These are phyloP conservation scores for Panicum miliaceum DNA, from an alignment of 176 grass and related monocot genomes.

Conservation along the genomic window DNA sequence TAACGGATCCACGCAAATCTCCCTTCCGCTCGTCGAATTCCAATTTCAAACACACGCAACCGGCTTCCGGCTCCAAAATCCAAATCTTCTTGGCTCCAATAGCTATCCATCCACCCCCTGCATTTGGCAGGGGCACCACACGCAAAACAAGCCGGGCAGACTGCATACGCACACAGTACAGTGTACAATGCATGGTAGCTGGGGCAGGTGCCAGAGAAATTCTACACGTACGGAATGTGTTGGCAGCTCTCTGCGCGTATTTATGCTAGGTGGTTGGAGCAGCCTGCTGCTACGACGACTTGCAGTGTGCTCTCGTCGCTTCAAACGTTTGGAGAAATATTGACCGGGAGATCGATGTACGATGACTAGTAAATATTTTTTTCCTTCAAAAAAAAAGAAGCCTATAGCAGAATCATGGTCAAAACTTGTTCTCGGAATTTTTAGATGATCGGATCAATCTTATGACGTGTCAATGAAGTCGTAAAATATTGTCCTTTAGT, in stretches of 20 bases:
- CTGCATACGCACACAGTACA: not conserved
- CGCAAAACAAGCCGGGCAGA: not conserved
- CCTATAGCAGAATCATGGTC: no score
- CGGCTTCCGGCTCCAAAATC: not conserved
- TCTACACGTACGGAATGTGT: not conserved
- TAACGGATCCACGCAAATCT: not conserved
- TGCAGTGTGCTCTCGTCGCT: not conserved
- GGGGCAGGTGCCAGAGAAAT: not conserved
- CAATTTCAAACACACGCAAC: not conserved
- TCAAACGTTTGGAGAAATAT: not conserved
- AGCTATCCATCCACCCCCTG: not conserved
- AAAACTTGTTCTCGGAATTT: no score
- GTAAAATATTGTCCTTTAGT: no score
- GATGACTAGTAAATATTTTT: no score
- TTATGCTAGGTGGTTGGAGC: not conserved
- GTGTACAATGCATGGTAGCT: not conserved
- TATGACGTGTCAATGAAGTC: no score
- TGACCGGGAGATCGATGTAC: no score
- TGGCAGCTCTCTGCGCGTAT: not conserved
- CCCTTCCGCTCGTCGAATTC: not conserved
- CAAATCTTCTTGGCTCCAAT: conserved; percentile 31
- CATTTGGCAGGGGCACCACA: not conserved
- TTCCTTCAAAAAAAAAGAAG: no score
- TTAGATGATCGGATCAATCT: no score
- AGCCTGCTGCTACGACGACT: no score